A percentile compares a stretch with the other conserved stretches of the same genome.
Conservation (phyloP, 1,284 basidiomycete genomes). For the Tilletia indica region DNA sequence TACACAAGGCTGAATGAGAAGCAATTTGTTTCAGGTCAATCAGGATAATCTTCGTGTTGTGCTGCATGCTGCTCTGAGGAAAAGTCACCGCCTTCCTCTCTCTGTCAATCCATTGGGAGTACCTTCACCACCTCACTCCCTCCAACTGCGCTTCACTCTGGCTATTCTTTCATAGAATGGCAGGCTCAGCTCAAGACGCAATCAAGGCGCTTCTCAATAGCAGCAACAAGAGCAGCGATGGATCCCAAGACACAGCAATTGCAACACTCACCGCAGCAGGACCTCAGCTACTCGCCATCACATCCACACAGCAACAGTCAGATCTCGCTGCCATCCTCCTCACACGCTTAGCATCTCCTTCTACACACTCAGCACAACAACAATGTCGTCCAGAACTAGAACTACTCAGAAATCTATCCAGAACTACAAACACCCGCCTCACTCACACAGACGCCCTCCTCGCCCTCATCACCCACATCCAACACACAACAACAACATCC, state of each 20-base stretch:
- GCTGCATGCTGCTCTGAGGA: too few species aligned
- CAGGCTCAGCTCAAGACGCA: background rate
- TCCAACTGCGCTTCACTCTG: too few species aligned
- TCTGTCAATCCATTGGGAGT: too few species aligned
- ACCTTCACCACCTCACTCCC: too few species aligned
- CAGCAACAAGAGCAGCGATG: background rate
- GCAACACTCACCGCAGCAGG: background rate
- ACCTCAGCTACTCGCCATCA: background rate
- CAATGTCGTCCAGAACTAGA: slow-evolving; percentile 6
- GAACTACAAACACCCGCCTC: background rate
- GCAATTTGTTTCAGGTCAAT: too few species aligned
- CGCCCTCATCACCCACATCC: background rate
- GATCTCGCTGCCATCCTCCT: background rate
- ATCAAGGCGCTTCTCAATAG: background rate
- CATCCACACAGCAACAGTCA: background rate
- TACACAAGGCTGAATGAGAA: too few species aligned
- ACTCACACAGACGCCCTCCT: background rate
- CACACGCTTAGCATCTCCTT: background rate
- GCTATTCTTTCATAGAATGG: too few species aligned
- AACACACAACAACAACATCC: background rate
- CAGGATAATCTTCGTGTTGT: too few species aligned
- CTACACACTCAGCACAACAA: background rate
- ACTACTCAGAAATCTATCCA: background rate
- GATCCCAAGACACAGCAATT: background rate
- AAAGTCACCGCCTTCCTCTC: too few species aligned